Percentiles rank a stretch among this genome's conserved stretches.
Conservation (phyloP, 768 basidiomycete species). For the Cubamyces lactineus region DNA sequence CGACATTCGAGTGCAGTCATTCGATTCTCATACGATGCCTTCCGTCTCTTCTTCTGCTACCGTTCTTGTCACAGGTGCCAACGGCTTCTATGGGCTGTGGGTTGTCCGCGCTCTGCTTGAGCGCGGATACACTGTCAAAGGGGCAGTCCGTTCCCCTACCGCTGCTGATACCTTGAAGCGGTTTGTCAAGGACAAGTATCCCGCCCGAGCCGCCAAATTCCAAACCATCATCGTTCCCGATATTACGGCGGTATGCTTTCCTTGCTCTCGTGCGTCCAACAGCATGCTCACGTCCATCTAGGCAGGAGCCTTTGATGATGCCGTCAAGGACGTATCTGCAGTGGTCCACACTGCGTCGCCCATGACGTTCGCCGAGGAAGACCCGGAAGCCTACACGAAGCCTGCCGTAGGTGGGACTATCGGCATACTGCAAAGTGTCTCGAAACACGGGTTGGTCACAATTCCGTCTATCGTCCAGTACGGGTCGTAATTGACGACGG, state of each 20-base stretch:
- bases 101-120: constrained; percentile 56
- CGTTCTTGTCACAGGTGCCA: constrained; percentile 57
- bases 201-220: not conserved
- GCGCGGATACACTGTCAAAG: constrained; percentile 60
- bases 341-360: constrained; percentile 73
- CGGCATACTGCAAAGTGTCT: constrained; percentile 58
- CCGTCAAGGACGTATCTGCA: constrained; percentile 62
- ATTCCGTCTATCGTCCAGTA: no score
- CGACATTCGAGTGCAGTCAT: no score
- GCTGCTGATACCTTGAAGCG: constrained; percentile 60
- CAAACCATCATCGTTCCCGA: constrained; percentile 1
- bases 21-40: constrained; percentile 32
- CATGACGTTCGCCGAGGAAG: constrained; percentile 47
- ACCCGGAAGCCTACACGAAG: constrained; percentile 55
- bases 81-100: constrained; percentile 60
- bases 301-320: not conserved
- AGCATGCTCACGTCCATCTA: not conserved
- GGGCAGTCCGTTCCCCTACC: constrained; percentile 57
- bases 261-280: no score
- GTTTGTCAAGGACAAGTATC: constrained; percentile 37
- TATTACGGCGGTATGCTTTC: not conserved
- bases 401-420: constrained; percentile 77
- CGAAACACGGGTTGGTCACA: constrained; percentile 50
- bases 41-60: constrained; percentile 33
- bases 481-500: no score